phyloP scores from a whole-genome alignment of 306 rosid species.

The Chamaecrista fasciculata region DNA sequence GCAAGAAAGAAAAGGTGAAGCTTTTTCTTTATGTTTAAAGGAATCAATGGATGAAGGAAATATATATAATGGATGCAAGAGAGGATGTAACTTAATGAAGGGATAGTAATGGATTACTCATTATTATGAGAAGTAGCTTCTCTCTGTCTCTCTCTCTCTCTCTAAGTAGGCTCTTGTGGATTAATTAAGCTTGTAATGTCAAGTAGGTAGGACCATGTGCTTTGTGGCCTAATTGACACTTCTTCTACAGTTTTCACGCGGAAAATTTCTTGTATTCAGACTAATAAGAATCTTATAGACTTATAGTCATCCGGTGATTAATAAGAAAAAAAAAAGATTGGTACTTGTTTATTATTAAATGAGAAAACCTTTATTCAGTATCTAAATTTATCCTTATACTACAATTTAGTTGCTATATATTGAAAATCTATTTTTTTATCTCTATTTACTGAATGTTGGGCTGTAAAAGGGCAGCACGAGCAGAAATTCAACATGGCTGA shows the following conservation, averaged over 20 bases:
- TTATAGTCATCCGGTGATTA: background rate
- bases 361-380: no score
- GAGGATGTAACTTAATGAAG: slow-evolving; percentile 26
- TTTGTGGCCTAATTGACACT: slow-evolving; percentile 25
- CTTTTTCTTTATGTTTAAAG: background rate
- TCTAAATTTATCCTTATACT: no score
- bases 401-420: no score
- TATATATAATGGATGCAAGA: slow-evolving; percentile 11
- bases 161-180: slow-evolving; percentile 52
- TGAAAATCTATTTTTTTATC: no score
- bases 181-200: slow-evolving; percentile 36
- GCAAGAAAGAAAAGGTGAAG: slow-evolving; percentile 22
- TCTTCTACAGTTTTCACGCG: slow-evolving; percentile 24
- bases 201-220: slow-evolving; percentile 49
- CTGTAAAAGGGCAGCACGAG: no score
- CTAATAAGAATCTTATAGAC: background rate
- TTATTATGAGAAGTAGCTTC: slow-evolving; percentile 21
- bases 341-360: no score
- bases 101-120: slow-evolving; percentile 18
- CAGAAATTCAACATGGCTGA: no score
- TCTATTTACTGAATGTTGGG: no score
- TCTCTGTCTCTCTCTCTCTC: no score
- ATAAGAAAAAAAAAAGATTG: no score
- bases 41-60: slow-evolving; percentile 19
- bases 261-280: background rate